phyloP scores from a whole-genome alignment of 2,329 filamentous ascomycete genomes.

The Plenodomus tracheiphilus region DNA sequence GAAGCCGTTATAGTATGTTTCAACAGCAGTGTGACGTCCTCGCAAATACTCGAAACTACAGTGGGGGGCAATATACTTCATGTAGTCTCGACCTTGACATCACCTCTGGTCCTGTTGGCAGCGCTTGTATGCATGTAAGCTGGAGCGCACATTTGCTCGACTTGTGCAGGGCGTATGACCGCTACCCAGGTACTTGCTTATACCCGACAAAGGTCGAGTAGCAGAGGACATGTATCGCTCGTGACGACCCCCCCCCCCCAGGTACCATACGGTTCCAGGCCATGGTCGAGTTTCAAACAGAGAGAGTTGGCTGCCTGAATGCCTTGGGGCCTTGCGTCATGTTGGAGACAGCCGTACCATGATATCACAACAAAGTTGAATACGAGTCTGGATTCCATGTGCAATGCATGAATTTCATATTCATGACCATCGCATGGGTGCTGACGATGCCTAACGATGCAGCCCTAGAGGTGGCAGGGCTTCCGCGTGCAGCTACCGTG shows the following conservation, averaged over 20 bases:
- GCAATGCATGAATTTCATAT: background rate
- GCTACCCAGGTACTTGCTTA: too few relatives aligned
- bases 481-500: conserved; percentile 2
- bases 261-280: background rate
- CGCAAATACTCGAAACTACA: conserved; percentile 6
- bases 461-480: background rate
- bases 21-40: conserved; percentile 20
- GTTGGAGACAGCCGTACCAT: background rate
- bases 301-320: background rate
- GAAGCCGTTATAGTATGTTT: conserved; percentile 25
- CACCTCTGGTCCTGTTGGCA: conserved; percentile 9
- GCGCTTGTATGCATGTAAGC: background rate
- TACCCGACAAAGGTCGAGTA: too few relatives aligned
- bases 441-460: background rate
- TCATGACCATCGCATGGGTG: background rate
- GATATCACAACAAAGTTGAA: background rate
- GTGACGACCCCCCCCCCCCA: background rate
- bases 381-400: background rate
- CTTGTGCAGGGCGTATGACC: too few relatives aligned
- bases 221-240: background rate
- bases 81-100: background rate
- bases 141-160: background rate
- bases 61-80: conserved; percentile 12
- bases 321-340: background rate
- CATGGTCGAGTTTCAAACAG: conserved; percentile 13